Conservation (phyloP, 441 rosid species). For the Aquilaria agallochum region DNA sequence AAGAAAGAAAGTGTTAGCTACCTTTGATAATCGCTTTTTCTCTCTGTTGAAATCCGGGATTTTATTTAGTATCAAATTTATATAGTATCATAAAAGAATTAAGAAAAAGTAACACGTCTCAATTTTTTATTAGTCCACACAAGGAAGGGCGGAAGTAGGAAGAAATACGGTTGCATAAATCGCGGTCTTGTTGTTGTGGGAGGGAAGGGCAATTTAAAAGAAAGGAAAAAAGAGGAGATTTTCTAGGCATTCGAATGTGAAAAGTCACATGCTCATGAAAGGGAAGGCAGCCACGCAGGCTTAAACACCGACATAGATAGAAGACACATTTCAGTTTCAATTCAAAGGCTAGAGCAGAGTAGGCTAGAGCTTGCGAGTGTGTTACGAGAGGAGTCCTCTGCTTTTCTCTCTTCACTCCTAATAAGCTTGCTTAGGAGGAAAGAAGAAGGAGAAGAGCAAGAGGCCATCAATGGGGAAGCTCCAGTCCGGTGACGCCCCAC, state of each 20-base stretch:
- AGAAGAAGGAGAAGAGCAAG: conserved; percentile 18
- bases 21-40: too few species aligned
- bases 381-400: background rate
- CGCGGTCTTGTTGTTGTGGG: conserved; percentile 25
- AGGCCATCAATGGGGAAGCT: background rate
- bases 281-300: too few species aligned
- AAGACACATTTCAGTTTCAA: too few species aligned
- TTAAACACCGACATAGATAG: too few species aligned
- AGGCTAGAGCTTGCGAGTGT: background rate
- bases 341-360: conserved; percentile 10
- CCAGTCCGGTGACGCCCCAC: background rate
- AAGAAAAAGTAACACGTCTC: too few species aligned
- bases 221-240: background rate
- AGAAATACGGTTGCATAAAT: conserved; percentile 38
- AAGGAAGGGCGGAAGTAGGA: too few species aligned
- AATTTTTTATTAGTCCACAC: too few species aligned
- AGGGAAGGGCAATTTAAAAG: conserved; percentile 5
- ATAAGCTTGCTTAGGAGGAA: conserved; percentile 25
- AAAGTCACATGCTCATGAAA: background rate
- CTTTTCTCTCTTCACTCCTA: conserved; percentile 22
- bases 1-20: too few species aligned
- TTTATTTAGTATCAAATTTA: too few species aligned
- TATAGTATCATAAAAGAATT: too few species aligned
- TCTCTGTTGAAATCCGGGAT: too few species aligned
- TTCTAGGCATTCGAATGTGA: background rate